Evolutionary conservation across 306 rosid genomes (phyloP).

Genomic region (Mucuna pruriens): DNA sequence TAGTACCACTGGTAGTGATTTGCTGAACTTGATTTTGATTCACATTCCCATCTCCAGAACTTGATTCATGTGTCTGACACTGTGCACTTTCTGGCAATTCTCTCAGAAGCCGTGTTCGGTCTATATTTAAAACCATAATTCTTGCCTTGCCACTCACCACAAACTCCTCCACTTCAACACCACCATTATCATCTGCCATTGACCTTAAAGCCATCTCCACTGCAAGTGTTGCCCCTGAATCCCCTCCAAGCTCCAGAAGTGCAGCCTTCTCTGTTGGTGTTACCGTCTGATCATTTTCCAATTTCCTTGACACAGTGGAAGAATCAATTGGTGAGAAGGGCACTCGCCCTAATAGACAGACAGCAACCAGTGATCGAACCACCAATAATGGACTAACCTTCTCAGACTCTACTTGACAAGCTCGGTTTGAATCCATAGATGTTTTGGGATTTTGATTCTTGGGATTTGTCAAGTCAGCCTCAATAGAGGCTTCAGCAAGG

Average conservation of each 20-base stretch:
- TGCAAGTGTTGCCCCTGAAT: constrained; percentile 75
- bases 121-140: constrained; percentile 79
- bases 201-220: constrained; percentile 96
- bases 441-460: constrained; percentile 41
- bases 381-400: constrained; percentile 63
- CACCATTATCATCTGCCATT: constrained; percentile 83
- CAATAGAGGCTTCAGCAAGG: constrained; percentile 31
- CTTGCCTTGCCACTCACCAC: constrained; percentile 90
- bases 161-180: constrained; percentile 88
- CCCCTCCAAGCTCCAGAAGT: constrained; percentile 82
- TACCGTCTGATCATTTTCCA: constrained; percentile 74
- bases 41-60: constrained; percentile 53
- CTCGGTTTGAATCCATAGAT: constrained; percentile 31
- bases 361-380: constrained; percentile 88
- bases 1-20: constrained; percentile 38
- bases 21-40: constrained; percentile 62
- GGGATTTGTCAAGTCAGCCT: constrained; percentile 40
- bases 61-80: constrained; percentile 53
- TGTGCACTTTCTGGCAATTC: constrained; percentile 83
- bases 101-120: constrained; percentile 75
- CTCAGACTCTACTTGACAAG: constrained; percentile 43
- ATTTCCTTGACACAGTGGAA: constrained; percentile 78
- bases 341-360: constrained; percentile 72
- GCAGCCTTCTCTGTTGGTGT: constrained; percentile 70
- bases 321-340: constrained; percentile 91